phyloP scores from a whole-genome alignment of 2,329 filamentous ascomycete species.

The Cryoendolithus antarcticus region DNA sequence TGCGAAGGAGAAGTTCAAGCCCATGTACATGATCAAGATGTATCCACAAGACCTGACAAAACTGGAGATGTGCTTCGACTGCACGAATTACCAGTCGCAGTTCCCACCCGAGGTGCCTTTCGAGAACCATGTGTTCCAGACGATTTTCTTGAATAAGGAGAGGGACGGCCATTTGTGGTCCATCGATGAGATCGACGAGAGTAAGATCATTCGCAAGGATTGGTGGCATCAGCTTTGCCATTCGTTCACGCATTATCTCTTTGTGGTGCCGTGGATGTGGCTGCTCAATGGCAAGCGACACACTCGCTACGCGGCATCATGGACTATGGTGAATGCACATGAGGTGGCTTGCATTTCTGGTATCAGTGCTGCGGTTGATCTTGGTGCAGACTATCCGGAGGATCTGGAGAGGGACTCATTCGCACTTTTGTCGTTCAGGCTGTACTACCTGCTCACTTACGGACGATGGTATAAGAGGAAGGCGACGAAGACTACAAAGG shows the following conservation, averaged over 20 bases:
- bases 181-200: slow-evolving; percentile 44
- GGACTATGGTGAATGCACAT: slow-evolving; percentile 60
- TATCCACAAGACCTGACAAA: slow-evolving; percentile 45
- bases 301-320: slow-evolving; percentile 53
- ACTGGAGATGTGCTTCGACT: slow-evolving; percentile 56
- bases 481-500: slow-evolving; percentile 24
- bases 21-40: slow-evolving; percentile 54
- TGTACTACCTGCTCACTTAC: slow-evolving; percentile 50
- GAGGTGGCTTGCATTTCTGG: slow-evolving; percentile 60
- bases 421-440: slow-evolving; percentile 46
- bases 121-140: slow-evolving; percentile 58
- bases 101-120: slow-evolving; percentile 45
- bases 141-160: slow-evolving; percentile 52
- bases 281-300: slow-evolving; percentile 53
- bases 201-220: slow-evolving; percentile 49
- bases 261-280: slow-evolving; percentile 61
- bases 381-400: slow-evolving; percentile 52
- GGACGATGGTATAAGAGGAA: slow-evolving; percentile 46
- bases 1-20: slow-evolving; percentile 42
- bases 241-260: slow-evolving; percentile 49
- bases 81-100: slow-evolving; percentile 63
- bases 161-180: slow-evolving; percentile 45
- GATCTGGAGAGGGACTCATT: slow-evolving; percentile 52
- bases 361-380: slow-evolving; percentile 56
- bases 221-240: slow-evolving; percentile 60